Evolutionary conservation across 2,329 filamentous ascomycete genomes (phyloP), one percentile per base, ranked within the genome.

Genomic region (Arthrobotrys sphaeroides): DNA sequence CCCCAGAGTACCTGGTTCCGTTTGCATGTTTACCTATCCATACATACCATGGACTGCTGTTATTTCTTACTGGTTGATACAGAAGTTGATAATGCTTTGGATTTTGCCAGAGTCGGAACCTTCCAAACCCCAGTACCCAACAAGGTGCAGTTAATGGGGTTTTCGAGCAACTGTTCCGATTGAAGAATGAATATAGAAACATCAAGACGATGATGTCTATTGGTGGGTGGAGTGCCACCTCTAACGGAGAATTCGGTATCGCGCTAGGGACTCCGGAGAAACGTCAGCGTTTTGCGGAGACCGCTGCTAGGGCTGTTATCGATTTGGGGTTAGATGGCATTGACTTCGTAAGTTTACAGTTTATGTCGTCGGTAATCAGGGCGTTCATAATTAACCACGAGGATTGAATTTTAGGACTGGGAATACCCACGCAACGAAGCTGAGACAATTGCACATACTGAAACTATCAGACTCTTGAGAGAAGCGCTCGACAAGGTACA

Each of bases 141-240:
- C 69, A 79, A 0, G 87, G 88, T 3, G 88, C 84, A 72, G 88
- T 89, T 59, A 93, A 93, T 79, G 93, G 93, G 42, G 90, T 88
- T 80, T 82, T 93, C 77, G 93, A 93, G 83, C 91, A 94, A 81
- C 84, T 96, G 0, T 92, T 87, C 81, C 82, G 92, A 0, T 85
- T 91, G 61, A 96, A 96, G 85, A 90, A 93, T 83, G 83, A 86
- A 78, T 88, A 96, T 81, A 88, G 92, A 18, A 88, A 91, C 61
- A 83, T 96, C 69, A 96, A 96, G 83, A 86, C 90, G 1, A 83
- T 95, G n/a, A 86, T 95, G 6, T 92, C 90, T 36, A 90, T 96
- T 73, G 93, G 93, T 42, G 93, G 93, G 13, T 95, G 90, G 89
- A 91, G 88, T 0, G 92, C 91, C 81, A 91, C 90, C 2, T n/a